A percentile compares a stretch with the other conserved stretches of the same genome.
Conservation (phyloP, 73 alveolate species). For the Paramecium pentaurelia region DNA sequence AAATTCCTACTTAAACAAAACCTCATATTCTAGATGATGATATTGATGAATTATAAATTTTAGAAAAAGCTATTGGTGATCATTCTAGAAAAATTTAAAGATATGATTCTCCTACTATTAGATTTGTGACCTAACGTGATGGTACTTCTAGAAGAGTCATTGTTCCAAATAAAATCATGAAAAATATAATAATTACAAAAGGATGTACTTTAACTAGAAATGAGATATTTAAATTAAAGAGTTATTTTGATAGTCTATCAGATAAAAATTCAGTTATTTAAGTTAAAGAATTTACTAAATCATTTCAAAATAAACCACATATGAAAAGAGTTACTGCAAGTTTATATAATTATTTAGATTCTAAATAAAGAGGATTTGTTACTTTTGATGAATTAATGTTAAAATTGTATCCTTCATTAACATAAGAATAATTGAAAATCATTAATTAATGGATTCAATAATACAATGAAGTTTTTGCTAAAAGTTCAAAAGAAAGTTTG, state of each 20-base stretch:
- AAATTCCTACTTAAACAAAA: neutral
- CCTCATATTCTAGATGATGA: constrained; percentile 7
- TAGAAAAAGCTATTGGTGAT: constrained; percentile 47
- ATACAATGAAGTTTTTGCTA: constrained; percentile 48
- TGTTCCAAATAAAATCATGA: neutral
- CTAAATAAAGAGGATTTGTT: constrained; percentile 47
- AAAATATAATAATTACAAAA: constrained; percentile 6
- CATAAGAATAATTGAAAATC: constrained; percentile 14
- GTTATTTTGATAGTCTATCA: constrained; percentile 48
- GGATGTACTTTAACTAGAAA: constrained; percentile 55
- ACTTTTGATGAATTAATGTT: constrained; percentile 52
- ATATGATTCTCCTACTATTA: neutral
- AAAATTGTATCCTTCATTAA: constrained; percentile 47
- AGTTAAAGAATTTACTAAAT: constrained; percentile 48
- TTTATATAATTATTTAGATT: constrained; percentile 54
- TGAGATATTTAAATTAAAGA: constrained; percentile 48
- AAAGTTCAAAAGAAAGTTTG: constrained; percentile 33
- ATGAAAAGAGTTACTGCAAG: constrained; percentile 64
- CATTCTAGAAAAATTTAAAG: constrained; percentile 10
- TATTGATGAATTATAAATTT: neutral
- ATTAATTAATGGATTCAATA: constrained; percentile 48
- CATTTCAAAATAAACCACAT: constrained; percentile 54
- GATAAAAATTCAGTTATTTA: constrained; percentile 36
- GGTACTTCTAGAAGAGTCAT: neutral
- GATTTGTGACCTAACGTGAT: neutral